phyloP scores from a whole-genome alignment of 2,329 filamentous ascomycete genomes.

The Scedosporium aurantiacum region DNA sequence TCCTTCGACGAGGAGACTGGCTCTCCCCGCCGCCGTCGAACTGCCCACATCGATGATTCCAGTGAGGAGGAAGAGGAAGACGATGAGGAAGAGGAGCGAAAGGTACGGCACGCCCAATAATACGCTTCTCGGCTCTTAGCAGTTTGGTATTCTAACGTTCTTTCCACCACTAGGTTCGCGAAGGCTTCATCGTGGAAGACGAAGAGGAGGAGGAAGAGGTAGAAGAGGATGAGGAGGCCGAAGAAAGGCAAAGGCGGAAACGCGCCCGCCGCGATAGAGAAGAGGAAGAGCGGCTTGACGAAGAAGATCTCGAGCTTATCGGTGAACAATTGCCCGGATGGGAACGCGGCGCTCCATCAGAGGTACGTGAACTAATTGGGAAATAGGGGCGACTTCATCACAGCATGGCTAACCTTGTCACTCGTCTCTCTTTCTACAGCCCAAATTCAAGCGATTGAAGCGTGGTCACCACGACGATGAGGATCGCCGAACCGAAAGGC shows the following conservation, averaged over 20 bases:
- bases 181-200: constrained; percentile 94
- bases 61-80: constrained; percentile 90
- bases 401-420: neutral
- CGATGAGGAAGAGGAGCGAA: constrained; percentile 76
- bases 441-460: constrained; percentile 94
- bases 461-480: constrained; percentile 72
- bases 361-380: constrained; percentile 41
- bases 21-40: constrained; percentile 24
- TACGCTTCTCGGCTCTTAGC: neutral
- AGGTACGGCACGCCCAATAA: constrained; percentile 33
- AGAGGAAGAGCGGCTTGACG: constrained; percentile 81
- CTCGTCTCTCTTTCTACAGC: constrained; percentile 34
- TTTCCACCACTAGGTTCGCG: constrained; percentile 53
- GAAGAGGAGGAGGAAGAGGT: constrained; percentile 70
- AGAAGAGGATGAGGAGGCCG: constrained; percentile 48
- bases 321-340: constrained; percentile 59
- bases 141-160: constrained; percentile 11
- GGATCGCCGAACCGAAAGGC: constrained; percentile 51
- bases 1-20: constrained; percentile 70
- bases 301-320: constrained; percentile 93
- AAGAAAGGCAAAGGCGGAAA: constrained; percentile 58
- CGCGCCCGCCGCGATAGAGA: constrained; percentile 65
- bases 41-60: constrained; percentile 58
- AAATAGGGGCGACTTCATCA: neutral
- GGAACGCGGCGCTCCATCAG: constrained; percentile 53